Evolutionary conservation across 768 basidiomycete species (phyloP).

Genomic region (Phaeolepiota aurea): DNA sequence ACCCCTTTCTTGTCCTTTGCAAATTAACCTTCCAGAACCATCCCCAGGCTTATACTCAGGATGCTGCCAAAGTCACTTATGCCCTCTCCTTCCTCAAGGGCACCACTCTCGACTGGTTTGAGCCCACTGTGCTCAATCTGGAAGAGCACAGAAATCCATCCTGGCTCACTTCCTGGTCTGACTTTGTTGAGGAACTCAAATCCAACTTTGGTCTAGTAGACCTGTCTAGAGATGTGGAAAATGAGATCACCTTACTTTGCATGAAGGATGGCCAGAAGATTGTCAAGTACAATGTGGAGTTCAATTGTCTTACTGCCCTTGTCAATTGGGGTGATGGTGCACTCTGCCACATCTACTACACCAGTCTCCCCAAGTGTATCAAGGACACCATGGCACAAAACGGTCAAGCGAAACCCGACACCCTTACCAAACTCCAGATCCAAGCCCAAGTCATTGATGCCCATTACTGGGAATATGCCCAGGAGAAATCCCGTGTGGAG

Average conservation of each 20-base stretch:
- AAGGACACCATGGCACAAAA: background rate
- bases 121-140: background rate
- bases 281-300: background rate
- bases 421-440: background rate
- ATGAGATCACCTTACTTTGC: background rate
- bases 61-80: background rate
- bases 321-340: background rate
- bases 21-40: no score
- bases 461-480: background rate
- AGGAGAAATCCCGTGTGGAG: background rate
- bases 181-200: background rate
- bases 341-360: background rate
- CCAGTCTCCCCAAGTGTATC: background rate
- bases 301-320: background rate
- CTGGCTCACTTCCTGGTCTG: background rate
- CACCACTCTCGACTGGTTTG: background rate
- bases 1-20: no score
- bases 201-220: background rate
- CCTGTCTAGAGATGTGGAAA: background rate
- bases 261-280: background rate
- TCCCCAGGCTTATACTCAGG: no score
- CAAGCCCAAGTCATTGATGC: background rate
- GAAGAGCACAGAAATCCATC: background rate
- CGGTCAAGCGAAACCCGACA: background rate
- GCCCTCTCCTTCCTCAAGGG: background rate